Conservation (phyloP, 208 protist genomes). For the Vickermania ingenoplastis region DNA sequence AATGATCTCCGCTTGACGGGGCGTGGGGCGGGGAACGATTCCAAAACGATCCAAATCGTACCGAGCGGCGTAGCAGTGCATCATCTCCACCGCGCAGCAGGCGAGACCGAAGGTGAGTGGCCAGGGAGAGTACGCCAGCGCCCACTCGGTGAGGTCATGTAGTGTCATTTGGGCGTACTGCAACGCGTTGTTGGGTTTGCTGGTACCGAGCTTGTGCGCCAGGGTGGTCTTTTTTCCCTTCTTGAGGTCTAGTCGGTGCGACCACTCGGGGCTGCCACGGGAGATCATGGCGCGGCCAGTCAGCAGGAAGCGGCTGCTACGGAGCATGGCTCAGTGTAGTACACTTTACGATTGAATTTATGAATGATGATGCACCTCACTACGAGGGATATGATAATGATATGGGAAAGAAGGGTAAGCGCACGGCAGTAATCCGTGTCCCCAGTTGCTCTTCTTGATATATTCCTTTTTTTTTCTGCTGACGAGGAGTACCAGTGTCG, state of each 20-base stretch:
- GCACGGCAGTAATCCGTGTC: no score
- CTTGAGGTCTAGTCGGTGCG: constrained; percentile 82
- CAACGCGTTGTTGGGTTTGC: constrained; percentile 86
- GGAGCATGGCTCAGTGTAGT: constrained; percentile 63
- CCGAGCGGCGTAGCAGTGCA: constrained; percentile 92
- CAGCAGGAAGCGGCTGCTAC: constrained; percentile 35
- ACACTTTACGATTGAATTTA: background rate
- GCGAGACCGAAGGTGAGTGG: constrained; percentile 97
- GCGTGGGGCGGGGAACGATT: constrained; percentile 93
- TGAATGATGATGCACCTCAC: background rate
- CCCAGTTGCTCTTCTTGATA: no score
- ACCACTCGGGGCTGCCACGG: constrained; percentile 86
- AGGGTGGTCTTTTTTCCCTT: constrained; percentile 84
- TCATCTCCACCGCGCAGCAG: constrained; percentile 98
- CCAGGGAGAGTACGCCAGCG: constrained; percentile 93
- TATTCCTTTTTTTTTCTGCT: no score
- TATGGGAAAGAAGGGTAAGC: no score
- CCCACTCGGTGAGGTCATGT: constrained; percentile 86
- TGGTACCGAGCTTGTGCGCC: constrained; percentile 83
- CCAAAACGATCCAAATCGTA: constrained; percentile 98
- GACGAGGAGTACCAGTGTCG: no score
- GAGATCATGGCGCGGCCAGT: constrained; percentile 86
- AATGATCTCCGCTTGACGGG: constrained; percentile 96
- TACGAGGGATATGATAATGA: no score
- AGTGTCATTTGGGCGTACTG: constrained; percentile 89